Base-by-base conservation (phyloP, 1,284 basidiomycete species). In the Athelia psychrophila region DNA sequence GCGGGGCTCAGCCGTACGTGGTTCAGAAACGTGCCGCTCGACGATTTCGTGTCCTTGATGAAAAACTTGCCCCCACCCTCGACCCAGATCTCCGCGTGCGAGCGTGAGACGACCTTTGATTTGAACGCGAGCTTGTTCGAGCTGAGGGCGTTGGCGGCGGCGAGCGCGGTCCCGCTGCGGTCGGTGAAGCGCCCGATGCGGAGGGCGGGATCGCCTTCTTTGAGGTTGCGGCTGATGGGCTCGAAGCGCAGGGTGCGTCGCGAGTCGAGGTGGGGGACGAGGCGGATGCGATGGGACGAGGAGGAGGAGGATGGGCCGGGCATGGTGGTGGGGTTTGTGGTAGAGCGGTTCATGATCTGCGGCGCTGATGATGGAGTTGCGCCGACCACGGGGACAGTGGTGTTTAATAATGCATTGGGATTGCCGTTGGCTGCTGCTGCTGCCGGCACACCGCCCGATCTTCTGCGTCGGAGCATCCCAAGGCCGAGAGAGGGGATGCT, bases 81-180 rank as follows among this genome's bases (percentile, higher is more conserved):
- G 55, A 86, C 84, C 93, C 94, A 98, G 42, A 98, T 84, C 77
- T 98, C 96, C 0, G 96, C 96, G 67, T 98, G 96, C 1, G 90
- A 86, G 36, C 96, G 81, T 40, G 88, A 93, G 63, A 99, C 96
- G 64, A 98, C 96, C 68, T 98, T 98, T 68, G 85, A 90, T 72
- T 93, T 93, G 81, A 99, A 99, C 0, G 95, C 95, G 46, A 98
- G 84, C 65, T 93, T 93, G 65, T 87, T 85, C 24, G 86, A 83
- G 27, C 81, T 83, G 40, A 87, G 72, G 25, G 90, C 83, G 59
- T 87, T 88, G 56, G 84, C 79, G 8, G 84, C 84, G 19, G 81
- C 78, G 49, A 86, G 72, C 2, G 83, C 84, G 19, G 86, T 67
- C 13, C 88, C 82, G n/a, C 81, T 81, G 52, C 85, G 80, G 65